Percentiles rank a stretch among this genome's conserved stretches.
phyloP scores from a whole-genome alignment of 768 basidiomycete species.

The Astraeus odoratus region DNA sequence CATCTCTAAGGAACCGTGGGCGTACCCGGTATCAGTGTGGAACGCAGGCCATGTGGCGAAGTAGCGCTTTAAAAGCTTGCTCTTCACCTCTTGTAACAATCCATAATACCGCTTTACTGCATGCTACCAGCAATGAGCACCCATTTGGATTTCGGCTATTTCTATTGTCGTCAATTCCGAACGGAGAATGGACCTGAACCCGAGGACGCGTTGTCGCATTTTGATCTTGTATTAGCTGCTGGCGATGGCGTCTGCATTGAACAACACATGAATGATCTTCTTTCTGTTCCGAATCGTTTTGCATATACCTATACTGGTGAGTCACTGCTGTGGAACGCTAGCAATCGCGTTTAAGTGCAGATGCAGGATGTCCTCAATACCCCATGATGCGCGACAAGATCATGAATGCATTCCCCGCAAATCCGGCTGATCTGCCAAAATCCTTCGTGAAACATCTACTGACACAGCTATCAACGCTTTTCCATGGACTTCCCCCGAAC shows the following conservation, averaged over 20 bases:
- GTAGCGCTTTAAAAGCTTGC: no score
- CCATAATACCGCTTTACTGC: not conserved
- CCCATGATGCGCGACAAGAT: constrained; percentile 17
- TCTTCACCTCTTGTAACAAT: no score
- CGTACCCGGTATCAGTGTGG: no score
- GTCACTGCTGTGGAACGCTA: not conserved
- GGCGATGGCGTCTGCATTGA: not conserved
- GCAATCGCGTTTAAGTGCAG: not conserved
- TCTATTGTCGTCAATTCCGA: not conserved
- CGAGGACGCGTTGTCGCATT: not conserved
- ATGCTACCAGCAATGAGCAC: not conserved
- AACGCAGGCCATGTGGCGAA: no score
- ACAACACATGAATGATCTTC: not conserved
- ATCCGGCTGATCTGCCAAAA: constrained; percentile 9
- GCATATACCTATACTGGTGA: constrained; percentile 10
- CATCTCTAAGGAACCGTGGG: no score
- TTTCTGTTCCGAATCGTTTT: constrained; percentile 6
- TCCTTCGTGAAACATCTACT: constrained; percentile 15
- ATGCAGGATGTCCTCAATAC: not conserved
- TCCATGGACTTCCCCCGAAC: constrained; percentile 7
- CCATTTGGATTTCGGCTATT: not conserved
- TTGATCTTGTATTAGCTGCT: not conserved
- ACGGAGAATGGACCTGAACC: not conserved
- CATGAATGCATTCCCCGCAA: constrained; percentile 24
- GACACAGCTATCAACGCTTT: constrained; percentile 11